Evolutionary conservation across 768 basidiomycete genomes (phyloP), one percentile per base, ranked within the genome.

Genomic region (Floccularia luteovirens): DNA sequence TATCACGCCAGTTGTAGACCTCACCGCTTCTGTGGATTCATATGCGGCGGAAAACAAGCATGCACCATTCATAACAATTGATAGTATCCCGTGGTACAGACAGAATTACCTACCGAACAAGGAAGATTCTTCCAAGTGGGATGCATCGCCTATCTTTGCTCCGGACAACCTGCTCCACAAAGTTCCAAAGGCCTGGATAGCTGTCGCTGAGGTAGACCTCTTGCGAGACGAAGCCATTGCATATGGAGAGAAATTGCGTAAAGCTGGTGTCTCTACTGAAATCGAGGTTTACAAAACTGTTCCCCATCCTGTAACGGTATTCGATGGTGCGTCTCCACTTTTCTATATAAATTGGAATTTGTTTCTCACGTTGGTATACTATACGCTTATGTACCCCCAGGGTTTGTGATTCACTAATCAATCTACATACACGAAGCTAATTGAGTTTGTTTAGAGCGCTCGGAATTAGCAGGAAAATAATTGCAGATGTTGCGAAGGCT

Each of bases 31-130:
- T 47, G 43, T 58, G 49, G 39, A 66, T 48, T 47, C 55, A 20
- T 70, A 69, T 17, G 84, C 82, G 82, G 58, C 56, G 5, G 68
- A 73, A 44, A 80, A 80, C 49, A 60, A 64, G 20, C 52, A 77
- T 36, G 71, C 81, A 1, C 72, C 77, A 1, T 77, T 79, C 67
- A 69, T 88, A 23, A 57, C 60, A 2, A 77, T 74, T 1, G 72
- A 47, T 3, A 75, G 78, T 41, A 87, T 88, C 83, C 48, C 72
- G 13, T 89, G 85, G 86, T 88, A 81, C 72, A 62, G 74, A 22
- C 53, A 67, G 34, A 75, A 79, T 48, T 89, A 88, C 54, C 64
- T 83, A 7, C 82, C 85, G 0, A 74, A 79, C 42, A 53, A 67
- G 44, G 66, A 58, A 27, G 80, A 84, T 41, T 67, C 72, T 62